These are phyloP conservation scores for Pseudomonodictys pantanalensis DNA, from an alignment of 495 filamentous ascomycete genomes.

Conservation along the genomic window DNA sequence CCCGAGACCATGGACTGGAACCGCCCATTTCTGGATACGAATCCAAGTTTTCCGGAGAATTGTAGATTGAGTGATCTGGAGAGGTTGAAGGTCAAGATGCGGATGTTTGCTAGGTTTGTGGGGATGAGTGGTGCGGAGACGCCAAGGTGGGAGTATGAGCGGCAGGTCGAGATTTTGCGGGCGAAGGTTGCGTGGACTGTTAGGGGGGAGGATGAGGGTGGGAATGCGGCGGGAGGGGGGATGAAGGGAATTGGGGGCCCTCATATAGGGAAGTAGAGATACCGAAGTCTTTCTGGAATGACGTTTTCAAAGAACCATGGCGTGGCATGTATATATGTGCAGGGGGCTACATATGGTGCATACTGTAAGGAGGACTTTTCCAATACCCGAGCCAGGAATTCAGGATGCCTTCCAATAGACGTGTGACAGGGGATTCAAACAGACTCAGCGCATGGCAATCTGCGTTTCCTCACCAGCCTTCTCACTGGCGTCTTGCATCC, in stretches of 20 bases:
- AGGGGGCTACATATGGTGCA: no score
- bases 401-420: no score
- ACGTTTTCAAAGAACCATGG: no score
- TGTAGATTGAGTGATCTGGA: constrained; percentile 29
- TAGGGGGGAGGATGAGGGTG: constrained; percentile 12
- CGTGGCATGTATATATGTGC: no score
- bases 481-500: background rate
- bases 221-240: no score
- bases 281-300: no score
- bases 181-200: constrained; percentile 12
- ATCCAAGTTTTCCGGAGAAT: background rate
- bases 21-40: constrained; percentile 30
- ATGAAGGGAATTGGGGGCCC: no score
- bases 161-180: constrained; percentile 33
- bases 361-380: no score
- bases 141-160: constrained; percentile 39
- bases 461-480: background rate
- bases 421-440: no score
- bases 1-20: constrained; percentile 54
- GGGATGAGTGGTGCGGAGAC: constrained; percentile 44
- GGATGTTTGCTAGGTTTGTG: constrained; percentile 46
- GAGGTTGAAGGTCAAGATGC: constrained; percentile 38
- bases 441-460: no score
- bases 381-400: no score
- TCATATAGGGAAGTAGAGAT: no score